A percentile compares a stretch with the other conserved stretches of the same genome.
phyloP scores from a whole-genome alignment of 495 filamentous ascomycete genomes.

The Podospora bellae-mahoneyi region DNA sequence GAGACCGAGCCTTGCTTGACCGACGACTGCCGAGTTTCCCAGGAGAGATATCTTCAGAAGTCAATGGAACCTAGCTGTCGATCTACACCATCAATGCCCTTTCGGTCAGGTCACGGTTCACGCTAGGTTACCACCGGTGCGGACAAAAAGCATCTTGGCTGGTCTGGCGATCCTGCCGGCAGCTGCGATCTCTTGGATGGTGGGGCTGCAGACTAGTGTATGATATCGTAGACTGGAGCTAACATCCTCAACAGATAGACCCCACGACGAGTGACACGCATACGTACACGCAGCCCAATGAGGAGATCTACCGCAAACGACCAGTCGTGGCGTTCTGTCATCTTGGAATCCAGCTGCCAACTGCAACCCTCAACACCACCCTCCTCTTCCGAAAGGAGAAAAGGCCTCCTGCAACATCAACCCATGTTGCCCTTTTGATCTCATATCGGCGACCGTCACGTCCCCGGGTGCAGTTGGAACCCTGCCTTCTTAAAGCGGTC shows the following conservation, averaged over 20 bases:
- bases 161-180: neutral
- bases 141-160: neutral
- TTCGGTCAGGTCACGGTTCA: neutral
- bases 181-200: neutral
- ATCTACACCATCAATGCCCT: neutral
- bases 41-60: neutral
- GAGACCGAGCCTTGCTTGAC: neutral
- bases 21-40: neutral
- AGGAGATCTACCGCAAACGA: neutral
- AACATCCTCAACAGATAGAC: neutral
- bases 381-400: neutral
- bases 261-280: neutral
- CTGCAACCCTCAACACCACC: neutral
- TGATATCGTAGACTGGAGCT: neutral
- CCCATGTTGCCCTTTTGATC: neutral
- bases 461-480: slow-evolving; percentile 5
- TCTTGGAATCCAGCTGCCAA: slow-evolving; percentile 3
- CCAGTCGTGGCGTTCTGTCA: neutral
- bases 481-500: neutral
- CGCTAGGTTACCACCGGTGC: neutral
- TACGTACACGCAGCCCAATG: neutral
- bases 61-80: neutral
- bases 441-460: slow-evolving; percentile 6
- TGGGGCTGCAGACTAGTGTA: neutral
- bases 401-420: slow-evolving; percentile 1